A percentile compares a stretch with the other conserved stretches of the same genome.
These are phyloP conservation scores for Pinus tabuliformis DNA, from an alignment of 75 land plant species.

Conservation along the genomic window DNA sequence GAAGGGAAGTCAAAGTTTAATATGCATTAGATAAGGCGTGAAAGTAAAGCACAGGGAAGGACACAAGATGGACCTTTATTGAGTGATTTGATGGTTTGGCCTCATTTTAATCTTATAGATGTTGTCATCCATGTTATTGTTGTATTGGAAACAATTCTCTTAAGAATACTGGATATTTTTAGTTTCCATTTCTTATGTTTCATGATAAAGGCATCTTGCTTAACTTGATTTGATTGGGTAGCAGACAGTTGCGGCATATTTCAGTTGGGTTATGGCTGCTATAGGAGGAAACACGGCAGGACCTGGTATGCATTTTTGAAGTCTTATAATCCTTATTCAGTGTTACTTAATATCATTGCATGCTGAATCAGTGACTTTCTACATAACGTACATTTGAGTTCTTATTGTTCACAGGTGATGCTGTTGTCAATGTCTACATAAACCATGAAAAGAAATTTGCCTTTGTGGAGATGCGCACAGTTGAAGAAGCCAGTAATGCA, in stretches of 20 bases:
- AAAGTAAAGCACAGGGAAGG: not conserved
- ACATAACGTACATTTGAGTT: not conserved
- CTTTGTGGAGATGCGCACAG: conserved; percentile 98
- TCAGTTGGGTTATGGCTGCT: conserved; percentile 90
- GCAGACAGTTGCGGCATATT: conserved; percentile 87
- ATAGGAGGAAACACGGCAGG: conserved; percentile 97
- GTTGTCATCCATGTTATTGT: not conserved
- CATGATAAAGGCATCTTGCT: not conserved
- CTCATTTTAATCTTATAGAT: not conserved
- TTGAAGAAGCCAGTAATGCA: conserved; percentile 98
- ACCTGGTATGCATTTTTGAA: conserved; percentile 50
- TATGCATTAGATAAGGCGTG: not conserved
- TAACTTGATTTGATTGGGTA: conserved; percentile 5
- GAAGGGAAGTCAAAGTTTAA: not conserved
- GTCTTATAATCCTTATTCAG: not conserved
- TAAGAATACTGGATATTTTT: not conserved
- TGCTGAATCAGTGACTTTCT: not conserved
- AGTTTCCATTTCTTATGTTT: not conserved
- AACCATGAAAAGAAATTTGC: conserved; percentile 98
- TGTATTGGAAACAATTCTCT: not conserved
- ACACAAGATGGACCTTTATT: not conserved
- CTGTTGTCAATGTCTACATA: conserved; percentile 95
- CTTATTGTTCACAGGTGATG: conserved; percentile 64
- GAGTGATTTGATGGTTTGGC: not conserved
- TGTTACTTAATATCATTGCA: not conserved